Percentiles rank a stretch among this genome's conserved stretches.
phyloP scores from a whole-genome alignment of 208 protist genomes.

The Blechomonas ayalai region DNA sequence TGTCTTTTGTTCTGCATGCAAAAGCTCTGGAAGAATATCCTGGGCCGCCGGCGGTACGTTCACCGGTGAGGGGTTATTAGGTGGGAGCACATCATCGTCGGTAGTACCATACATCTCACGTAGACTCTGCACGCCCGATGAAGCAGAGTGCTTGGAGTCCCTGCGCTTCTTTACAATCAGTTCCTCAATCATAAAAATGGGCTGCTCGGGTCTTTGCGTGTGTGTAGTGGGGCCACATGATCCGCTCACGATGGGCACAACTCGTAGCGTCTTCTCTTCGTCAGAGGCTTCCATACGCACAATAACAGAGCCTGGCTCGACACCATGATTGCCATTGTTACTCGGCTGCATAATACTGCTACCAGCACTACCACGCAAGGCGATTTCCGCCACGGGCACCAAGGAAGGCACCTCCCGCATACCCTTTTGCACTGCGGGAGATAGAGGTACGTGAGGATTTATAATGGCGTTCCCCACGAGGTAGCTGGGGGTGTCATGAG shows the following conservation, averaged over 20 bases:
- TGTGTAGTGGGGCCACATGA: background rate
- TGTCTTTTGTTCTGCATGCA: constrained; percentile 16
- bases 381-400: constrained; percentile 11
- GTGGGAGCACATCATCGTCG: constrained; percentile 20
- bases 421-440: constrained; percentile 36
- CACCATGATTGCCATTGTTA: background rate
- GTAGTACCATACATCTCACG: constrained; percentile 41
- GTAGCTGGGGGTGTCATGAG: constrained; percentile 24
- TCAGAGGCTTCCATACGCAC: background rate
- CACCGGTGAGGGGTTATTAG: constrained; percentile 15
- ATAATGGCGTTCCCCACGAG: constrained; percentile 45
- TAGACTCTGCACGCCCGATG: constrained; percentile 21
- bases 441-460: constrained; percentile 42
- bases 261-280: constrained; percentile 1
- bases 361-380: constrained; percentile 4
- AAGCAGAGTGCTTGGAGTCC: background rate
- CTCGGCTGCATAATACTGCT: background rate
- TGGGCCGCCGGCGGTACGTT: background rate
- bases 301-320: background rate
- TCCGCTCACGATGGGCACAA: constrained; percentile 1
- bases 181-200: constrained; percentile 3
- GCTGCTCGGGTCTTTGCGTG: background rate
- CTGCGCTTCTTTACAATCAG: constrained; percentile 3
- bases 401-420: constrained; percentile 17
- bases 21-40: constrained; percentile 42